Evolutionary conservation across 371 early-diverging fungal genomes (phyloP).

Genomic region (Apophysomyces variabilis): DNA sequence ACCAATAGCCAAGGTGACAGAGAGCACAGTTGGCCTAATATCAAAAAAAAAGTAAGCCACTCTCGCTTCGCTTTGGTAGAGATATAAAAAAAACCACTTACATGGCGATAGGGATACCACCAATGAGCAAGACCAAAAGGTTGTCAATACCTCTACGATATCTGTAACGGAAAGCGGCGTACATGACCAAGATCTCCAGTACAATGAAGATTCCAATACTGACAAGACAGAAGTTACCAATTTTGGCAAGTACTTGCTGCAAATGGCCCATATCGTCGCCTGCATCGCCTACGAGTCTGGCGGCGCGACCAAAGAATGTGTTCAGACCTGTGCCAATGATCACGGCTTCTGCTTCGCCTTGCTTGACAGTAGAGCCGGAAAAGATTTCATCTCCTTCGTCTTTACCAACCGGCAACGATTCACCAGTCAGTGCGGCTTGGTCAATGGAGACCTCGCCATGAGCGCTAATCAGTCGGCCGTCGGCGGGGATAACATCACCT

Average conservation of each 20-base stretch:
- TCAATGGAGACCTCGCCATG: constrained; percentile 65
- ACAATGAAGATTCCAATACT: constrained; percentile 73
- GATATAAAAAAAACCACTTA: constrained; percentile 14
- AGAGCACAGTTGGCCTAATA: constrained; percentile 72
- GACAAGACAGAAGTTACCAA: constrained; percentile 85
- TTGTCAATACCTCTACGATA: constrained; percentile 76
- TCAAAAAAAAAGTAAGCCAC: not conserved
- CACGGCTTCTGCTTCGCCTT: constrained; percentile 89
- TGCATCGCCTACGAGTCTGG: constrained; percentile 77
- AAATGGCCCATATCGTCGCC: constrained; percentile 89
- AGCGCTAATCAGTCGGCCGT: constrained; percentile 60
- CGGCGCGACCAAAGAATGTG: constrained; percentile 92
- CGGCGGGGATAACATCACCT: constrained; percentile 84
- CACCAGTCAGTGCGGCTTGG: constrained; percentile 88
- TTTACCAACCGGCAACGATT: constrained; percentile 77
- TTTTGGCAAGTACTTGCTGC: constrained; percentile 85
- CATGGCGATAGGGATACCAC: constrained; percentile 83
- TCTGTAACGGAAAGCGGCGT: constrained; percentile 71
- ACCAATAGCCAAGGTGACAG: constrained; percentile 93
- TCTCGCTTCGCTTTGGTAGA: not conserved
- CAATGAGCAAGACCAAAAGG: constrained; percentile 75
- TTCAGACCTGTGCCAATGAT: constrained; percentile 84
- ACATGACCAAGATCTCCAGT: constrained; percentile 81
- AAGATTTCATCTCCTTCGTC: constrained; percentile 71
- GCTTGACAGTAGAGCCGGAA: constrained; percentile 87